Evolutionary conservation across 2,329 filamentous ascomycete species (phyloP).

Genomic region (Fusarium sp.): DNA sequence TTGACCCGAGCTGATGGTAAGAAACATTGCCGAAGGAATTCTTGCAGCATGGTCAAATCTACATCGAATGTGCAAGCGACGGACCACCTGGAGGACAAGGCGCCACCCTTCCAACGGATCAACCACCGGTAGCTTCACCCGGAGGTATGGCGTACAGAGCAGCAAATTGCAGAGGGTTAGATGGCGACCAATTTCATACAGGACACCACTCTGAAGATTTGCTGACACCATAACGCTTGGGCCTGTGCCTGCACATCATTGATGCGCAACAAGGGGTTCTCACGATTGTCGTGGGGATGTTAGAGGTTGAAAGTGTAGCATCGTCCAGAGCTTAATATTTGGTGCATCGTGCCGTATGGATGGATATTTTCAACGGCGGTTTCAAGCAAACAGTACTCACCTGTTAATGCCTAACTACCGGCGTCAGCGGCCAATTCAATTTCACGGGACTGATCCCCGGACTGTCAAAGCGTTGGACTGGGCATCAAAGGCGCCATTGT

Average conservation of each 20-base stretch:
- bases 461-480: conserved; percentile 24
- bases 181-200: conserved; percentile 27
- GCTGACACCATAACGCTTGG: conserved; percentile 37
- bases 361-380: background rate
- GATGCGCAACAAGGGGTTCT: conserved; percentile 34
- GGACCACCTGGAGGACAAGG: conserved; percentile 17
- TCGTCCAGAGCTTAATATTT: conserved; percentile 1
- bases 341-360: background rate
- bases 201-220: conserved; percentile 24
- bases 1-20: conserved; percentile 35
- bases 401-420: background rate
- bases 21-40: conserved; percentile 18
- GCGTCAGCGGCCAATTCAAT: conserved; percentile 23
- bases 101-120: conserved; percentile 17
- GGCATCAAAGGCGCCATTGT: conserved; percentile 14
- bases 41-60: conserved; percentile 10
- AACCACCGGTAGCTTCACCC: conserved; percentile 16
- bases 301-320: conserved; percentile 16
- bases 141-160: conserved; percentile 4
- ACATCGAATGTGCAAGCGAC: conserved; percentile 2
- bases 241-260: conserved; percentile 46
- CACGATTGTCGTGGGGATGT: conserved; percentile 38
- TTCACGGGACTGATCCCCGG: conserved; percentile 31
- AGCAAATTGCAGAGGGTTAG: conserved; percentile 31
- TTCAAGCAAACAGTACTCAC: conserved; percentile 6